Evolutionary conservation across 176 grass and related monocot genomes (phyloP), one percentile per base, ranked within the genome.

Genomic region (Elaeis guineensis): DNA sequence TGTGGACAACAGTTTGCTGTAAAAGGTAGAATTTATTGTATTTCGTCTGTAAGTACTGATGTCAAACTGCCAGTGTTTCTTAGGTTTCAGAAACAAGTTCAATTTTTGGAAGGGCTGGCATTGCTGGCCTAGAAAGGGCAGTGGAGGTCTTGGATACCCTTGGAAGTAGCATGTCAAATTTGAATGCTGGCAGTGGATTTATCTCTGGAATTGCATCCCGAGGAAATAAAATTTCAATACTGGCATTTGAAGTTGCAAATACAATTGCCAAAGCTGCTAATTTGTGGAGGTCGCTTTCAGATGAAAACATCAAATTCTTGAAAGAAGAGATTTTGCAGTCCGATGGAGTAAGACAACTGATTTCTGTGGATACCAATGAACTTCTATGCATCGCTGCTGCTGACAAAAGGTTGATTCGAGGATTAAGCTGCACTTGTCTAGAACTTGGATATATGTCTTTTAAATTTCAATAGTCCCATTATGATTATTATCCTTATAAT

Each of bases 221-320:
- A 12, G 92, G 87, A 64, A 91, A 89, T 66, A 83, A 66, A 74
- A 75, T 88, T 25, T 67, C 56, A 22, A 97, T 97, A 69, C 69
- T 97, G 59, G 78, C 92, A 75, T 97, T 97, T 60, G 92, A 97
- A 84, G 87, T 97, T 2, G 92, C 92, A 11, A 97, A 91, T 62
- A 97, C 92, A 11, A 92, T 97, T 75, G 81, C 81, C 63, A 97
- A 97, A 76, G 78, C 78, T 25, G 77, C 87, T 51, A 76, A 17
- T 39, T 72, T 97, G 28, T 91, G 81, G 84, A 83, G 77, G 14
- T 89, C 87, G 19, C 87, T 83, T 71, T 92, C 92, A 2, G 87
- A 97, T 8, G 70, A 85, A 28, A 97, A 75, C 58, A 85, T 97
- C 72, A 75, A 59, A 68, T 75, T 75, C 29, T 71, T 97, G 29